phyloP scores from a whole-genome alignment of 2,329 filamentous ascomycete genomes.

The Colletotrichum horii region DNA sequence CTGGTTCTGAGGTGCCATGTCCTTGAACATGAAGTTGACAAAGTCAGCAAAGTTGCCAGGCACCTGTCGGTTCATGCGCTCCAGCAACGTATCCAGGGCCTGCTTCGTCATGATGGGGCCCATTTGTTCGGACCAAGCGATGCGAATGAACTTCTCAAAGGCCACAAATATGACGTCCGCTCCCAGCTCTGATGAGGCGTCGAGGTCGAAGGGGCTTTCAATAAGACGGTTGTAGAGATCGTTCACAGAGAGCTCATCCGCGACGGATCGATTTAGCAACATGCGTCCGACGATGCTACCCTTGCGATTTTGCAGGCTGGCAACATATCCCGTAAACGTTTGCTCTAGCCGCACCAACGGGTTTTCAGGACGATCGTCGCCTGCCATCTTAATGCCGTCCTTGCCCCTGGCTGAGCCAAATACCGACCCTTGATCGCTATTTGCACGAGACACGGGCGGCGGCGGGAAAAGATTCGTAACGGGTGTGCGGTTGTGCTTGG shows the following conservation, averaged over 20 bases:
- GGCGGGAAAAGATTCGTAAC: conserved; percentile 42
- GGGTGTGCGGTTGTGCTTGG: conserved; percentile 46
- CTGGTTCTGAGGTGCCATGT: conserved; percentile 72
- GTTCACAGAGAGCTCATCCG: conserved; percentile 82
- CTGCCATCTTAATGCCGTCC: conserved; percentile 44
- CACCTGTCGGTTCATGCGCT: conserved; percentile 67
- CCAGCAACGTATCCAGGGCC: conserved; percentile 76
- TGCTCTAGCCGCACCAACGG: conserved; percentile 80
- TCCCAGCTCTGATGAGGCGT: conserved; percentile 75
- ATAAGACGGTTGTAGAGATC: conserved; percentile 89
- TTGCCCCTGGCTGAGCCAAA: conserved; percentile 59
- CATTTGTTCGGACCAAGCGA: conserved; percentile 89
- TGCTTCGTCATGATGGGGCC: conserved; percentile 80
- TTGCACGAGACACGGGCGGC: conserved; percentile 40
- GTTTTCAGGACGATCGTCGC: conserved; percentile 65
- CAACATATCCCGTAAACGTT: conserved; percentile 82
- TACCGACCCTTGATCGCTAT: conserved; percentile 55
- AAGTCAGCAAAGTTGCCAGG: conserved; percentile 77
- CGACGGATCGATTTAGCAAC: conserved; percentile 71
- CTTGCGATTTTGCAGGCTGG: conserved; percentile 82
- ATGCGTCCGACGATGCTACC: conserved; percentile 84
- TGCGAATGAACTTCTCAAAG: conserved; percentile 90
- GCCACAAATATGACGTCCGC: conserved; percentile 88
- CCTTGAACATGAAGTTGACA: conserved; percentile 66
- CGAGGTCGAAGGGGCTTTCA: conserved; percentile 80